phyloP scores from a whole-genome alignment of 2,329 filamentous ascomycete species.

The Rutstroemia sp. region DNA sequence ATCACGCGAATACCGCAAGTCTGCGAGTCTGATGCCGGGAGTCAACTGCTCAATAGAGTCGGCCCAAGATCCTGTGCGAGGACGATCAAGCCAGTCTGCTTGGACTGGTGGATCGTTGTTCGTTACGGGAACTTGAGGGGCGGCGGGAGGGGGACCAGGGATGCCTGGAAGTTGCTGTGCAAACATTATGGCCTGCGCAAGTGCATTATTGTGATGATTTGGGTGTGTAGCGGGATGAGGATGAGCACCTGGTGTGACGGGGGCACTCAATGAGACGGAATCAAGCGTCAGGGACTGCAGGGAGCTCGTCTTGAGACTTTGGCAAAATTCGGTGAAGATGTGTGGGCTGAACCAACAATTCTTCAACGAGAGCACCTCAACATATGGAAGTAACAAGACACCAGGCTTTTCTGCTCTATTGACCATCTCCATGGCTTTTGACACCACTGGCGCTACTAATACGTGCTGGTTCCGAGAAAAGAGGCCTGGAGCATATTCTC shows the following conservation, averaged over 20 bases:
- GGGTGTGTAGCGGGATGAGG: constrained; percentile 13
- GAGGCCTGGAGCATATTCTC: constrained; percentile 56
- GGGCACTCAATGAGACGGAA: constrained; percentile 56
- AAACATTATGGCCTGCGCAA: constrained; percentile 2
- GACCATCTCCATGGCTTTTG: constrained; percentile 29
- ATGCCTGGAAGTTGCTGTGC: too few species aligned
- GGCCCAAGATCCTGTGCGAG: constrained; percentile 40
- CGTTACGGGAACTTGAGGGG: too few species aligned
- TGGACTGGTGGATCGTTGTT: not conserved
- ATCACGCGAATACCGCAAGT: constrained; percentile 33
- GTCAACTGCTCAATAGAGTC: constrained; percentile 42
- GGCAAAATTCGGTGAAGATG: constrained; percentile 45
- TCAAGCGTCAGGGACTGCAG: constrained; percentile 51
- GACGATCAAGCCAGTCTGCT: constrained; percentile 30
- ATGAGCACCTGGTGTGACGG: constrained; percentile 25
- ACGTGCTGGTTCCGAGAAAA: constrained; percentile 55
- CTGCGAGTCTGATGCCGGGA: constrained; percentile 37
- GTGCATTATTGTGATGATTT: constrained; percentile 5
- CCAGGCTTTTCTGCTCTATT: constrained; percentile 17
- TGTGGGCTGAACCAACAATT: constrained; percentile 63
- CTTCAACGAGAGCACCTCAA: constrained; percentile 53
- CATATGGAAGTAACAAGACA: constrained; percentile 45
- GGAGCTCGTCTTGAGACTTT: constrained; percentile 37
- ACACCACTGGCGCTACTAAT: constrained; percentile 49
- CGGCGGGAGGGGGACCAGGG: not conserved